phyloP scores from a whole-genome alignment of 1,139 yeast species.

The Saccharomyces hybrid region DNA sequence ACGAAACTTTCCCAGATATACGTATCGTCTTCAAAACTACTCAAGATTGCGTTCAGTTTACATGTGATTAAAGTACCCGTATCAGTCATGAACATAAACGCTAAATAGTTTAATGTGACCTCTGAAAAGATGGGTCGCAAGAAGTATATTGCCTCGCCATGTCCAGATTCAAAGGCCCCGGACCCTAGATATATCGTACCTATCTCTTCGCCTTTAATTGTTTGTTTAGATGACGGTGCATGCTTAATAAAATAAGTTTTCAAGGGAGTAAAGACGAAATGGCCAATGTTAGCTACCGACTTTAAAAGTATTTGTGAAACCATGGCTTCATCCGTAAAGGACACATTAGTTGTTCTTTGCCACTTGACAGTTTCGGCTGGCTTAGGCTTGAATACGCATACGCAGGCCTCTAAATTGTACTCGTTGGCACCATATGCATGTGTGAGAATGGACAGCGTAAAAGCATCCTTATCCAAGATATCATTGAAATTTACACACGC shows the following conservation, averaged over 20 bases:
- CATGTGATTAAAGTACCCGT: background rate
- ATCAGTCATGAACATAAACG: background rate
- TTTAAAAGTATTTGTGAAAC: constrained; percentile 4
- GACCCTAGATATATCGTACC: background rate
- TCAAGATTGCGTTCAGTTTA: background rate
- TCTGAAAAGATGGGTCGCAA: background rate
- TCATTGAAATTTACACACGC: background rate
- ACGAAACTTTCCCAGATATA: constrained; percentile 1
- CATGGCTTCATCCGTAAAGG: background rate
- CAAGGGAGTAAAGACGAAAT: constrained; percentile 11
- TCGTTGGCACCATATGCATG: background rate
- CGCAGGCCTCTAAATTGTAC: background rate
- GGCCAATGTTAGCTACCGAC: constrained; percentile 15
- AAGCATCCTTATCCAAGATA: background rate
- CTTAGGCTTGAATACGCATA: background rate
- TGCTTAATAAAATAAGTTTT: constrained; percentile 10
- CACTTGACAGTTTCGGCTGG: background rate
- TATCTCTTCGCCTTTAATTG: constrained; percentile 8
- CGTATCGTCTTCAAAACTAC: constrained; percentile 1
- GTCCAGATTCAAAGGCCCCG: background rate
- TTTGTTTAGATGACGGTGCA: constrained; percentile 14
- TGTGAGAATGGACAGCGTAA: background rate
- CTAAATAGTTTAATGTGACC: background rate
- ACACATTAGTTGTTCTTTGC: background rate
- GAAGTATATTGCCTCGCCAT: background rate